Percentiles rank a stretch among this genome's conserved stretches.
Conservation (phyloP, 306 rosid genomes). For the Medicago ruthenica region DNA sequence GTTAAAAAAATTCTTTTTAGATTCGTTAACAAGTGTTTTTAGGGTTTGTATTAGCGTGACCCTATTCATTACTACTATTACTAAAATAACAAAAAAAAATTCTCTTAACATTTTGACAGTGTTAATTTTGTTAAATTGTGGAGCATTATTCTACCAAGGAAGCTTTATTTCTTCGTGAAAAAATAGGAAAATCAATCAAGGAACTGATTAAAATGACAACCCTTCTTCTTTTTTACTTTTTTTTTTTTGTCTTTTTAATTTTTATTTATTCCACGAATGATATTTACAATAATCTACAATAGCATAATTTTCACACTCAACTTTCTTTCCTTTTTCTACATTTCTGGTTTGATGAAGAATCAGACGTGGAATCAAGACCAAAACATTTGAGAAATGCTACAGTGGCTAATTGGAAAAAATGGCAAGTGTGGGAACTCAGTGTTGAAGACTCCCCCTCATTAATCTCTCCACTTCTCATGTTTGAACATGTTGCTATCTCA, state of each 20-base stretch:
- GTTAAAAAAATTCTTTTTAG: no score
- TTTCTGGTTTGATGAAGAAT: constrained; percentile 46
- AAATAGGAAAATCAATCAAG: not conserved
- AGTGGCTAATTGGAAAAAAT: constrained; percentile 69
- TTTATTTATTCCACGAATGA: not conserved
- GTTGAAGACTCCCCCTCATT: constrained; percentile 52
- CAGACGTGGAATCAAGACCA: constrained; percentile 68
- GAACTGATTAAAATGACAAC: not conserved
- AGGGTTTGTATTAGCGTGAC: no score
- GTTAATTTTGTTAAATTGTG: not conserved
- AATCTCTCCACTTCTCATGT: constrained; percentile 54
- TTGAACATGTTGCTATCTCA: constrained; percentile 54
- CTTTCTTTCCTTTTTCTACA: constrained; percentile 58
- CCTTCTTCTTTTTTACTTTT: no score
- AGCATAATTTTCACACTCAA: constrained; percentile 36
- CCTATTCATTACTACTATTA: no score
- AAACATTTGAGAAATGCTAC: constrained; percentile 83
- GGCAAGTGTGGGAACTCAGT: constrained; percentile 61
- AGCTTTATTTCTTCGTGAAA: not conserved
- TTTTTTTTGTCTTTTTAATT: no score
- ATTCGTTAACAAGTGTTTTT: no score
- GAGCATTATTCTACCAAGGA: no score
- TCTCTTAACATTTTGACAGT: no score
- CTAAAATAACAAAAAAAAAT: no score
- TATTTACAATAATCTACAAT: not conserved